Evolutionary conservation across 2,329 filamentous ascomycete species (phyloP), one percentile per base, ranked within the genome.

Genomic region (Phialophora verrucosa): DNA sequence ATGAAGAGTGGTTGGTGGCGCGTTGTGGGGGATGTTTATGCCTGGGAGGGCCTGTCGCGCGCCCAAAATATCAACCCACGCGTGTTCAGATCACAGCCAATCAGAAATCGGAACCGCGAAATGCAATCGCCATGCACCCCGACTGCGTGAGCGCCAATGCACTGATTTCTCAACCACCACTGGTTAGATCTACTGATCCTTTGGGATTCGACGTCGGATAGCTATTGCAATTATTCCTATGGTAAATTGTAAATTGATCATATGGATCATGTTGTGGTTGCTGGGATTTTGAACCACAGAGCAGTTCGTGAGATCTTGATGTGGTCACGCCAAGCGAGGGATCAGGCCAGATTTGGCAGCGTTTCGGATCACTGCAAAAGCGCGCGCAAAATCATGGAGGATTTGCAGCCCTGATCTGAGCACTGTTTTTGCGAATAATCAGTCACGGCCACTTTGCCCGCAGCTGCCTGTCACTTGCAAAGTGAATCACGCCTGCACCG

Each of bases 101-200:
- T 71, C 69, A 71, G 62, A 70, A 69, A 64, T 65, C 60, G 74
- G 75, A 71, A 71, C 71, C 70, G 66, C 69, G 69, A 69, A 72
- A 66, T 57, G 67, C 66, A 70, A 70, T 71, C 67, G 54, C 63
- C 53, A 47, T 35, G 38, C 58, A 54, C 53, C 49, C 57, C 38
- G 58, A n/a, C 31, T 25, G 25, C 38, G 11, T 32, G 42, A 11
- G 12, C 58, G 50, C 32, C 54, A 60, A 68, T 64, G 58, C 14
- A 59, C 51, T 70, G 68, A 70, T 70, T 63, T 63, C 68, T 64
- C 65, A 17, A 25, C 65, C 58, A 64, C 66, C 57, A 64, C 63
- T 1, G 7, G 2, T 47, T 59, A 55, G 8, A 64, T 42, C 17
- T 20, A 57, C 51, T 70, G 68, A 70, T 70, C 68, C 58, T 63